These are phyloP conservation scores for Neurospora sp. DNA, from an alignment of 495 filamentous ascomycete genomes.

Conservation along the genomic window DNA sequence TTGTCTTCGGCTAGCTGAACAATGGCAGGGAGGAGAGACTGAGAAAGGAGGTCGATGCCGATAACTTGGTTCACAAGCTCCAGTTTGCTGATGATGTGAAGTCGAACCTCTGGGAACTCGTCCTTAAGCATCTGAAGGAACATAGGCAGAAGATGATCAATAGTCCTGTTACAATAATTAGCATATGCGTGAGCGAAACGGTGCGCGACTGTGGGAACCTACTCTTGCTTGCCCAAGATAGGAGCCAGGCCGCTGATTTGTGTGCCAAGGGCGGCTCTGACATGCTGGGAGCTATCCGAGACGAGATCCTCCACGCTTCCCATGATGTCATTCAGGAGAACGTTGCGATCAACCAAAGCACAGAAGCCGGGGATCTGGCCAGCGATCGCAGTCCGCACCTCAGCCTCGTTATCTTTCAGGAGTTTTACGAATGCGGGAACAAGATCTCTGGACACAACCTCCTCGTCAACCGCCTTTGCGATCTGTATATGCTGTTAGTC, in stretches of 20 bases:
- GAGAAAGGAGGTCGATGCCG: slow-evolving; percentile 91
- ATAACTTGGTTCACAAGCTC: slow-evolving; percentile 98
- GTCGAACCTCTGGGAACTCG: slow-evolving; percentile 92
- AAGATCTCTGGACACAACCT: slow-evolving; percentile 86
- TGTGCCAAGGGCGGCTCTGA: slow-evolving; percentile 87
- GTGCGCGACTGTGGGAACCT: slow-evolving; percentile 23
- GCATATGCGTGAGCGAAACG: slow-evolving; percentile 3
- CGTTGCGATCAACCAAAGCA: slow-evolving; percentile 70
- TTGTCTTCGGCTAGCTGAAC: slow-evolving; percentile 97
- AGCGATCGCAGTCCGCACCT: slow-evolving; percentile 93
- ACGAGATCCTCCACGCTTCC: slow-evolving; percentile 90
- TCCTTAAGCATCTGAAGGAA: slow-evolving; percentile 99
- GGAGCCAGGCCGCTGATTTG: slow-evolving; percentile 96
- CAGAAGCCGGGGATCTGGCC: slow-evolving; percentile 98
- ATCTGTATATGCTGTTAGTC: slow-evolving; percentile 46
- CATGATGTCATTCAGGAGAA: slow-evolving; percentile 94
- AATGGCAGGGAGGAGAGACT: slow-evolving; percentile 95
- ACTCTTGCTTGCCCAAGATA: slow-evolving; percentile 97
- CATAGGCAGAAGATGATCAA: slow-evolving; percentile 94
- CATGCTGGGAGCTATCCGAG: slow-evolving; percentile 91
- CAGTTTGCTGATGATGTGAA: slow-evolving; percentile 98
- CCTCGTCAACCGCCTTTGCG: slow-evolving; percentile 95
- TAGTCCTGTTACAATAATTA: slow-evolving; percentile 52
- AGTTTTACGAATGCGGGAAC: slow-evolving; percentile 97
- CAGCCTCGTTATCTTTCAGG: slow-evolving; percentile 92